These are phyloP conservation scores for Phaeoacremonium minimum DNA, from an alignment of 2,329 filamentous ascomycete genomes.

Conservation along the genomic window DNA sequence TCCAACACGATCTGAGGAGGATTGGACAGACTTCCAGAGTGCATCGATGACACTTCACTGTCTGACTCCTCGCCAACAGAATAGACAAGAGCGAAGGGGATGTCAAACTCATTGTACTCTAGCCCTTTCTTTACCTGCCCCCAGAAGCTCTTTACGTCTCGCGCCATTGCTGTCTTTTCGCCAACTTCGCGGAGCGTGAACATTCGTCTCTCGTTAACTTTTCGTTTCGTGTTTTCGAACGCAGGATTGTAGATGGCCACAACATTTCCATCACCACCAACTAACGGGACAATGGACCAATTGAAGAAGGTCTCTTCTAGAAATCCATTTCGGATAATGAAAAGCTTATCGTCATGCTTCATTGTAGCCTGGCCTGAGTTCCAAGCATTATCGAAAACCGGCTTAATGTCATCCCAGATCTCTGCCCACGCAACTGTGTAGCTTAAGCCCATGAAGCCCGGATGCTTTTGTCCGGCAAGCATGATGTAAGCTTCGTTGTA, in stretches of 20 bases:
- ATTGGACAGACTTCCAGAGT: conserved; percentile 60
- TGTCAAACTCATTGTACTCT: conserved; percentile 69
- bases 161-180: conserved; percentile 68
- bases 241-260: conserved; percentile 75
- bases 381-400: conserved; percentile 63
- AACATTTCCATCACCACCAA: conserved; percentile 69
- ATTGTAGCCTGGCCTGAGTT: conserved; percentile 72
- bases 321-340: conserved; percentile 64
- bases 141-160: conserved; percentile 73
- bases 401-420: conserved; percentile 68
- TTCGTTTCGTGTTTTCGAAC: conserved; percentile 76
- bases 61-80: conserved; percentile 67
- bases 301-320: conserved; percentile 80
- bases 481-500: conserved; percentile 70
- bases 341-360: conserved; percentile 78
- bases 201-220: conserved; percentile 77
- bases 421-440: conserved; percentile 69
- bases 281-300: conserved; percentile 75
- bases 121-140: conserved; percentile 63
- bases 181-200: conserved; percentile 73
- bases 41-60: conserved; percentile 67
- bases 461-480: conserved; percentile 66
- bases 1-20: conserved; percentile 66
- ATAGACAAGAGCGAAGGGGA: conserved; percentile 74
- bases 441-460: conserved; percentile 66